A percentile compares a stretch with the other conserved stretches of the same genome.
These are phyloP conservation scores for Phaeoacremonium minimum DNA, from an alignment of 2,329 filamentous ascomycete species.

Conservation along the genomic window DNA sequence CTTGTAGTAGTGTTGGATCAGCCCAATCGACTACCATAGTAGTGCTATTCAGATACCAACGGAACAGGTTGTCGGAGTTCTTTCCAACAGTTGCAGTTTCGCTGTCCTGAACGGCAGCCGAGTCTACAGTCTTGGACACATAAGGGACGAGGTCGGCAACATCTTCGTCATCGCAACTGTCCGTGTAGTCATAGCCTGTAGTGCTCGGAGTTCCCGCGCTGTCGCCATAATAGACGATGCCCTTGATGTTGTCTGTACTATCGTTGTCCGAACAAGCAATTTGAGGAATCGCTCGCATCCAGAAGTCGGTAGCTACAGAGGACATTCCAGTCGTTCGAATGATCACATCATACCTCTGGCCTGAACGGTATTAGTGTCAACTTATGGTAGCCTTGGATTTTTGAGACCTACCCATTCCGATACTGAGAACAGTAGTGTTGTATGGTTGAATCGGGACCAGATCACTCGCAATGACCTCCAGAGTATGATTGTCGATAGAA, in stretches of 20 bases:
- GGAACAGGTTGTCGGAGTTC: conserved; percentile 29
- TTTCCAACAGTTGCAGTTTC: conserved; percentile 18
- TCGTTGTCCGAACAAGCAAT: conserved; percentile 32
- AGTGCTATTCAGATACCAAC: conserved; percentile 44
- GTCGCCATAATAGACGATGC: conserved; percentile 39
- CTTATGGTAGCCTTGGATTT: no score
- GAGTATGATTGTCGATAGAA: conserved; percentile 39
- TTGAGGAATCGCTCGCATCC: conserved; percentile 42
- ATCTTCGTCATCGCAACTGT: conserved; percentile 30
- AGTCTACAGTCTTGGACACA: conserved; percentile 24
- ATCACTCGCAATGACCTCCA: conserved; percentile 43
- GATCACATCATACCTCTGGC: conserved; percentile 41
- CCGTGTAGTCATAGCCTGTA: conserved; percentile 6
- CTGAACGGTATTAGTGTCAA: no score
- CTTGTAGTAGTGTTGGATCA: conserved; percentile 35
- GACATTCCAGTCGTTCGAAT: conserved; percentile 26
- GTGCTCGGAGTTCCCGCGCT: conserved; percentile 11
- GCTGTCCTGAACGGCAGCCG: conserved; percentile 19
- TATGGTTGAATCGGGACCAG: conserved; percentile 44
- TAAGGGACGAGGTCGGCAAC: conserved; percentile 24
- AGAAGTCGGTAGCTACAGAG: conserved; percentile 31
- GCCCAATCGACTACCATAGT: conserved; percentile 41
- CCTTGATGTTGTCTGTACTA: conserved; percentile 37
- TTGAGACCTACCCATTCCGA: conserved; percentile 46
- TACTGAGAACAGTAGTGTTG: conserved; percentile 36